phyloP scores from a whole-genome alignment of 768 basidiomycete genomes.

The Daedaleopsis nitida region DNA sequence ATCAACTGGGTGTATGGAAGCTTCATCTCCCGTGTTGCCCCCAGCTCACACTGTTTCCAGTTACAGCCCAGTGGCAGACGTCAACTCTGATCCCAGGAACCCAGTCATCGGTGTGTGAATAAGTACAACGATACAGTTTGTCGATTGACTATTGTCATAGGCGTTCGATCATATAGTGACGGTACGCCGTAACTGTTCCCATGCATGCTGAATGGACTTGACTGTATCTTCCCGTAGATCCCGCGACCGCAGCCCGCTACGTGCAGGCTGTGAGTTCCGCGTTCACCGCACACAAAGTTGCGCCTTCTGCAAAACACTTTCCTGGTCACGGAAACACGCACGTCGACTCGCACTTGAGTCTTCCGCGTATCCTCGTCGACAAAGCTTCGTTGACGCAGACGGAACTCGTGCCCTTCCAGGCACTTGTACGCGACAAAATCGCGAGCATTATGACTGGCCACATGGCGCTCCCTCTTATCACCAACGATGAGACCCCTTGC shows the following conservation, averaged over 20 bases:
- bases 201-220: neutral
- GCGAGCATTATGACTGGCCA: constrained; percentile 75
- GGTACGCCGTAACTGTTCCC: constrained; percentile 39
- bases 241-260: constrained; percentile 50
- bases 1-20: constrained; percentile 64
- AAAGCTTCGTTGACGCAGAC: constrained; percentile 41
- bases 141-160: constrained; percentile 31
- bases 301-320: constrained; percentile 70
- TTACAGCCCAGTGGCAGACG: constrained; percentile 66
- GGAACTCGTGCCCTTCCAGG: constrained; percentile 63
- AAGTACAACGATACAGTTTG: neutral
- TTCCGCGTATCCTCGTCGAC: constrained; percentile 61
- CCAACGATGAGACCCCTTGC: constrained; percentile 54
- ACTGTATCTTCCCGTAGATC: constrained; percentile 41
- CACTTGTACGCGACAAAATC: constrained; percentile 42
- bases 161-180: constrained; percentile 72
- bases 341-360: constrained; percentile 67
- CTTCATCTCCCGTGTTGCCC: neutral
- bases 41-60: constrained; percentile 2
- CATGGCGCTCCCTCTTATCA: constrained; percentile 65
- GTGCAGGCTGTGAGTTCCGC: constrained; percentile 51
- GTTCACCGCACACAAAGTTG: constrained; percentile 49
- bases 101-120: constrained; percentile 63
- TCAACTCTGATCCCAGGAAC: constrained; percentile 69
- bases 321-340: constrained; percentile 77